These are phyloP conservation scores for Akanthomyces uredinophilus DNA, from an alignment of 2,329 filamentous ascomycete species.

Conservation along the genomic window DNA sequence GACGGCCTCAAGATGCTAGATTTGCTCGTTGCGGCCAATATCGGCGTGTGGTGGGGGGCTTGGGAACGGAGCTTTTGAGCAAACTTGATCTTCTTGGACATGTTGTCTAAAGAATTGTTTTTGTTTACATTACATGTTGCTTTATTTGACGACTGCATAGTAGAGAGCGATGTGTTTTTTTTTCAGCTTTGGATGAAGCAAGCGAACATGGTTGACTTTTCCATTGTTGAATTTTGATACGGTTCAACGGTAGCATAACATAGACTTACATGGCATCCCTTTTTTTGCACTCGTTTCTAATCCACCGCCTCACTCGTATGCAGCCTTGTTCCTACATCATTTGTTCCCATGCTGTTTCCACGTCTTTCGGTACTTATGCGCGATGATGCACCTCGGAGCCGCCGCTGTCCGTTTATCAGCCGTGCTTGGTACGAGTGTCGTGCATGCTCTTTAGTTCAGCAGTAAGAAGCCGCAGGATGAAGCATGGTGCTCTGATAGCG, in stretches of 20 bases:
- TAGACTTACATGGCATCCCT: background rate
- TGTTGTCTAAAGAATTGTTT: too few relatives aligned
- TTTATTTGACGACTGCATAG: background rate
- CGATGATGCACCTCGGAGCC: too few relatives aligned
- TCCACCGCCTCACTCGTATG: too few relatives aligned
- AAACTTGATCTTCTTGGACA: background rate
- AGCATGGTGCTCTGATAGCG: too few relatives aligned
- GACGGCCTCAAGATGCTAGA: slow-evolving; percentile 96
- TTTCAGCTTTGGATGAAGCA: background rate
- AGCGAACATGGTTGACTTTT: background rate
- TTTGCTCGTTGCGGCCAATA: slow-evolving; percentile 81
- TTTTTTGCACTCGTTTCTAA: too few relatives aligned
- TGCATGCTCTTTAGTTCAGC: too few relatives aligned
- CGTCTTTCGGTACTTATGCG: too few relatives aligned
- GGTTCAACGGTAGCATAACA: background rate
- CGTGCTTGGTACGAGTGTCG: too few relatives aligned
- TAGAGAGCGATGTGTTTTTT: background rate
- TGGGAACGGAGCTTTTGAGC: slow-evolving; percentile 59
- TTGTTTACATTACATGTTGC: background rate
- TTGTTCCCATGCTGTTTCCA: too few relatives aligned
- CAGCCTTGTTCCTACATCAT: too few relatives aligned
- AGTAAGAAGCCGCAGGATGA: too few relatives aligned
- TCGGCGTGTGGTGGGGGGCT: slow-evolving; percentile 89
- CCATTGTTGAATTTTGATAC: background rate
- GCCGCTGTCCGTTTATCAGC: too few relatives aligned